These are phyloP conservation scores for Aspergillus saccharolyticus DNA, from an alignment of 495 filamentous ascomycete genomes.

Conservation along the genomic window DNA sequence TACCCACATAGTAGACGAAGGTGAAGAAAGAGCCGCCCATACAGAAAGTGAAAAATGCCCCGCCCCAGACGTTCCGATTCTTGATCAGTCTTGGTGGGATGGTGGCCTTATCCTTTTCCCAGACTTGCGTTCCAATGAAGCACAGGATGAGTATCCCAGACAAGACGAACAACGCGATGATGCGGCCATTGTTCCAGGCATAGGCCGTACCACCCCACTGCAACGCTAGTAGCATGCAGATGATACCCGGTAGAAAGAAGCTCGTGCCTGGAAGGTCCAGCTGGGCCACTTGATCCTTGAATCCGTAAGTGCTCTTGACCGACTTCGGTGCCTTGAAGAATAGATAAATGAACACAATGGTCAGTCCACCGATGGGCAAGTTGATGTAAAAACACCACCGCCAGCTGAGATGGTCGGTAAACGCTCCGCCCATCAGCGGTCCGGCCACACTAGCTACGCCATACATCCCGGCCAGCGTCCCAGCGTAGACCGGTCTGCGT, in stretches of 20 bases:
- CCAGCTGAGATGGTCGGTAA: conserved; percentile 59
- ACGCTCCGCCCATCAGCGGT: conserved; percentile 56
- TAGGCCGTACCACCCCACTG: conserved; percentile 81
- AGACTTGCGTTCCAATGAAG: conserved; percentile 63
- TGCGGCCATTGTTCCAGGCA: conserved; percentile 56
- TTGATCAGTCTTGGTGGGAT: conserved; percentile 68
- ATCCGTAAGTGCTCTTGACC: conserved; percentile 32
- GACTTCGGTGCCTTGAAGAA: conserved; percentile 53
- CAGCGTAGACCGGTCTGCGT: conserved; percentile 67
- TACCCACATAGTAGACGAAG: conserved; percentile 50
- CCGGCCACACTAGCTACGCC: conserved; percentile 75
- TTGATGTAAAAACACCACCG: conserved; percentile 64
- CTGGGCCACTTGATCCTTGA: conserved; percentile 45
- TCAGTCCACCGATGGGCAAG: conserved; percentile 63
- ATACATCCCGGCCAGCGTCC: conserved; percentile 73
- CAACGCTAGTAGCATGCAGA: conserved; percentile 70
- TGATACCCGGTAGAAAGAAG: conserved; percentile 66
- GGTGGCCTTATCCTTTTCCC: conserved; percentile 67
- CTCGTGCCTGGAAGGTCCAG: conserved; percentile 64
- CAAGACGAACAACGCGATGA: conserved; percentile 68
- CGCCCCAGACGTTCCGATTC: conserved; percentile 61
- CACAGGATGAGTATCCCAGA: conserved; percentile 58
- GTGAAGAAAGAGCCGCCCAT: conserved; percentile 63
- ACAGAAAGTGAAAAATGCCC: conserved; percentile 49
- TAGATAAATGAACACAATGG: conserved; percentile 54